These are phyloP conservation scores for Talaromyces adpressus DNA, from an alignment of 495 filamentous ascomycete genomes.

Conservation along the genomic window DNA sequence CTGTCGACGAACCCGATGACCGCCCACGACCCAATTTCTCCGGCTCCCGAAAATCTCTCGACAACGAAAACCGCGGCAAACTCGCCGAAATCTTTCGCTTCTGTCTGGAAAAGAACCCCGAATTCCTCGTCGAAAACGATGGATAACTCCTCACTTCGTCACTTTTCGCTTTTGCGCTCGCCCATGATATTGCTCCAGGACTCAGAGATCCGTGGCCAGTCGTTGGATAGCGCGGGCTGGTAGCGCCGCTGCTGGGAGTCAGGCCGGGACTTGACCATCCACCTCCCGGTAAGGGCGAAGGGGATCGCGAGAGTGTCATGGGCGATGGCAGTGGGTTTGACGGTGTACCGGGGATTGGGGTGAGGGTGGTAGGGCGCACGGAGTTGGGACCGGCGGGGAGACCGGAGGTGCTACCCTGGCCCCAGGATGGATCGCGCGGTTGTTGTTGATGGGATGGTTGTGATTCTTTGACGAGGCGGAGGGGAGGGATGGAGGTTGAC, in stretches of 20 bases:
- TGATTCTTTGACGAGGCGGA: slow-evolving; percentile 8
- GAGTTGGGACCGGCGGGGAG: slow-evolving; percentile 6
- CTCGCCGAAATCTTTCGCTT: slow-evolving; percentile 66
- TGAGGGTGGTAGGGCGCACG: slow-evolving; percentile 2
- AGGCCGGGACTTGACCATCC: slow-evolving; percentile 86
- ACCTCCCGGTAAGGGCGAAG: slow-evolving; percentile 70
- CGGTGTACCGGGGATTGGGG: slow-evolving; percentile 8
- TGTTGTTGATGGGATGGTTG: neutral
- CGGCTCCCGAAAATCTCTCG: slow-evolving; percentile 58
- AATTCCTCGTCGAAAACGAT: slow-evolving; percentile 71
- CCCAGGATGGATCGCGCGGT: slow-evolving; percentile 3
- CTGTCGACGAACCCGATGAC: slow-evolving; percentile 8
- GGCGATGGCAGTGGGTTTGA: slow-evolving; percentile 14
- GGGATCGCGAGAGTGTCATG: slow-evolving; percentile 83
- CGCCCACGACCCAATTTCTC: slow-evolving; percentile 59
- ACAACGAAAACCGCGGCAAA: slow-evolving; percentile 48
- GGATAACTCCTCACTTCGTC: slow-evolving; percentile 71
- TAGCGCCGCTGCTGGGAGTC: slow-evolving; percentile 59
- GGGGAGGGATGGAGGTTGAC: slow-evolving; percentile 6
- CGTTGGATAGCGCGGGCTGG: slow-evolving; percentile 51
- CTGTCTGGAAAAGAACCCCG: slow-evolving; percentile 76
- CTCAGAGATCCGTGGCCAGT: slow-evolving; percentile 15
- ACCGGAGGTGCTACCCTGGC: slow-evolving; percentile 10
- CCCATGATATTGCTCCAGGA: slow-evolving; percentile 63
- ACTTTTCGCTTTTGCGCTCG: slow-evolving; percentile 66